Evolutionary conservation across 441 rosid species (phyloP), one percentile per base, ranked within the genome.

Genomic region (Erodium moschatum): DNA sequence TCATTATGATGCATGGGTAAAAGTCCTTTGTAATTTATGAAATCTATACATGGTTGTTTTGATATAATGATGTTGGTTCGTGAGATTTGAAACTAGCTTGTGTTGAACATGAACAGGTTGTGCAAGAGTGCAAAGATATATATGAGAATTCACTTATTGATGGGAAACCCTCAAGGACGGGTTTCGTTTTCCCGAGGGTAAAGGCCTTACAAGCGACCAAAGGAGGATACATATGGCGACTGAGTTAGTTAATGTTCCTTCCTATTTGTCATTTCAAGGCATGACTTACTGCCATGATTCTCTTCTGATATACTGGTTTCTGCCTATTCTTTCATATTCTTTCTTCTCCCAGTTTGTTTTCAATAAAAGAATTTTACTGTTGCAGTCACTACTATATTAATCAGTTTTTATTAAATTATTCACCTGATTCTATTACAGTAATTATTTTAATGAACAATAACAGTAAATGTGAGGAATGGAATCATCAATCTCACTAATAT

Each of bases 71-170:
- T 73, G 69, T 38, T 65, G 12, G 20, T 38, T 18, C 11, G 11
- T 6, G 46, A 40, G 46, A 40, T 40, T 40, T 40, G 46, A 40
- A 40, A 40, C 11, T 38, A 5, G 19, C 31, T 40, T 10, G 15
- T 80, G 73, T 52, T 15, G 9, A 73, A 68, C 86, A 24, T 15
- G 9, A 73, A 68, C 86, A 24, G 98, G 97, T 95, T 33, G 91
- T 90, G 65, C 98, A 90, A 79, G 99, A 95, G 75, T 95, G 97
- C 86, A 92, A 76, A 81, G 99, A 92, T 72, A 92, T 95, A 48
- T 92, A 90, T 27, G 97, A 89, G 82, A 90, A 95, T 69, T 85
- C 97, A 3, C 87, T 85, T 33, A 81, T 87, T 62, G 89, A 84
- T 70, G 99, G 99, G 66, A 87, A 82, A 15, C 95, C 99, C 5